These are phyloP conservation scores for Vitis hybrid DNA, from an alignment of 177 flowering plant genomes.

Conservation along the genomic window DNA sequence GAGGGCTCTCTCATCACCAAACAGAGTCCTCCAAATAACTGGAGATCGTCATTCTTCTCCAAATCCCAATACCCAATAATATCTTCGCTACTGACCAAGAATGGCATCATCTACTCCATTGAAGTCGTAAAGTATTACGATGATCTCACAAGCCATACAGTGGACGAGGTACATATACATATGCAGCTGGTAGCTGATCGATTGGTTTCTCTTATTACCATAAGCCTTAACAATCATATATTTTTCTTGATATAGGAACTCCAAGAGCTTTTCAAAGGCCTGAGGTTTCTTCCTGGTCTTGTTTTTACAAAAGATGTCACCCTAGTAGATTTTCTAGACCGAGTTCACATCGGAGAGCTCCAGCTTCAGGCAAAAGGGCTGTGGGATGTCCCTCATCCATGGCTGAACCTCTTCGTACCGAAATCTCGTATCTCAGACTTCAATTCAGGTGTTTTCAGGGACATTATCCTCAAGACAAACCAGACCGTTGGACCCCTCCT, in stretches of 20 bases:
- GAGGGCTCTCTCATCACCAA: constrained; percentile 53
- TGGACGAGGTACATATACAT: constrained; percentile 33
- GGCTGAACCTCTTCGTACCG: constrained; percentile 77
- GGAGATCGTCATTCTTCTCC: constrained; percentile 71
- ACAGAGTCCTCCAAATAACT: constrained; percentile 35
- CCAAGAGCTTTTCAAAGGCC: constrained; percentile 27
- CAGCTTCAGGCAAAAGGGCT: constrained; percentile 46
- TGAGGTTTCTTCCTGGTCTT: constrained; percentile 38
- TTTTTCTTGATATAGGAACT: constrained; percentile 42
- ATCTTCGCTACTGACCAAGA: constrained; percentile 30
- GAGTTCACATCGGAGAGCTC: constrained; percentile 55
- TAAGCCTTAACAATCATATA: neutral
- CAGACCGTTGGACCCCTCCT: constrained; percentile 47
- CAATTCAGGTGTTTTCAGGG: constrained; percentile 45
- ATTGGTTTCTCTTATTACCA: neutral
- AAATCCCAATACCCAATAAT: constrained; percentile 29
- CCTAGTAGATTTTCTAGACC: constrained; percentile 49
- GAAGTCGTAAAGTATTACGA: constrained; percentile 64
- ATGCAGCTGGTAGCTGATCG: no score
- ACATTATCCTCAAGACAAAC: constrained; percentile 35
- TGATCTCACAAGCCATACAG: constrained; percentile 14
- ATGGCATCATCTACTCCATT: constrained; percentile 49
- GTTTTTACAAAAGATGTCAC: constrained; percentile 46
- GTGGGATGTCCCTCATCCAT: constrained; percentile 89
- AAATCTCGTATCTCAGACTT: constrained; percentile 58